A percentile compares a stretch with the other conserved stretches of the same genome.
Evolutionary conservation across 495 filamentous ascomycete species (phyloP).

Genomic region (Penicillium antarcticum): DNA sequence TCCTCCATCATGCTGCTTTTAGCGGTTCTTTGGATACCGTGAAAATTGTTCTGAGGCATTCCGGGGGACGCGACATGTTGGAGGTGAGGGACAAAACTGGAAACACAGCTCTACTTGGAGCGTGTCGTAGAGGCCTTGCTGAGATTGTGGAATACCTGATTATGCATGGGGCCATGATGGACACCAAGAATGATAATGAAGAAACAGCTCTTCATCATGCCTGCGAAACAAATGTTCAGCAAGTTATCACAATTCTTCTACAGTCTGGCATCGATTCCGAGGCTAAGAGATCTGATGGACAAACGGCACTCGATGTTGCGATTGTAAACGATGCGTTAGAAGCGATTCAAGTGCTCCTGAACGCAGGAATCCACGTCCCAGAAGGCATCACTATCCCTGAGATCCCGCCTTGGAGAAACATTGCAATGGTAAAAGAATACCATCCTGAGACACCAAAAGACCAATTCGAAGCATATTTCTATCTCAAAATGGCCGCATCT

Average conservation of each 20-base stretch:
- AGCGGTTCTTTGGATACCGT: constrained; percentile 2
- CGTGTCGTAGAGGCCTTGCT: not conserved
- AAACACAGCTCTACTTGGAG: not conserved
- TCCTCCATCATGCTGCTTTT: constrained; percentile 1
- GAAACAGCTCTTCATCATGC: not conserved
- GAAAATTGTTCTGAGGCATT: not conserved
- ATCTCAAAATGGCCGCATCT: not conserved
- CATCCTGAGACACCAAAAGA: not conserved
- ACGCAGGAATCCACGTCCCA: not conserved
- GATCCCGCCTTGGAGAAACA: too few relatives aligned
- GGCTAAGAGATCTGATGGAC: not conserved
- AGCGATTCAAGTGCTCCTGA: not conserved
- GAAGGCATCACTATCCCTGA: not conserved
- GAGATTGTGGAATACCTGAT: not conserved
- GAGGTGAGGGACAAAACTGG: not conserved
- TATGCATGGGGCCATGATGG: not conserved
- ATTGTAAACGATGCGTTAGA: not conserved
- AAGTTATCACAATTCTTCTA: not conserved
- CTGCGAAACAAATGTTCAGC: not conserved
- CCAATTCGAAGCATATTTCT: constrained; percentile 1
- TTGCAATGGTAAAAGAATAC: not conserved
- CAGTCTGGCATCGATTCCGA: not conserved
- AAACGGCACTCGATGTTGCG: not conserved
- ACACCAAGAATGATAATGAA: not conserved
- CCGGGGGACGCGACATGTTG: not conserved